These are phyloP conservation scores for Saccharomycopsis fibuligera DNA, from an alignment of 805 yeast species.

Conservation along the genomic window DNA sequence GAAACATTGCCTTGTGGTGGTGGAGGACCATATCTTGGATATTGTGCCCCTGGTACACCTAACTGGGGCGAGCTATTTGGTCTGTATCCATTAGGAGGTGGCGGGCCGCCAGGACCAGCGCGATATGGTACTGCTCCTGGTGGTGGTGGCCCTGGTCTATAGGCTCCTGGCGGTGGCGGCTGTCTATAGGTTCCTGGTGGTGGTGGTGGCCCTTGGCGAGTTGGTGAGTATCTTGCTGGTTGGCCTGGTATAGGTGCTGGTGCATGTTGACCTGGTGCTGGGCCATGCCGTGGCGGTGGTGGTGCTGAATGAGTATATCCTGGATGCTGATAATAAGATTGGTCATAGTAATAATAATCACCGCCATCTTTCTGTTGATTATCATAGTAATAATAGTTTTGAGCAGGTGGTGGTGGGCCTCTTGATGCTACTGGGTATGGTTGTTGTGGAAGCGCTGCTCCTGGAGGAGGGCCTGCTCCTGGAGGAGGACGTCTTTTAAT, in stretches of 20 bases:
- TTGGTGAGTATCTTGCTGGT: constrained; percentile 12
- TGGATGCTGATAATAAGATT: constrained; percentile 13
- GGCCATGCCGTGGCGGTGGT: constrained; percentile 19
- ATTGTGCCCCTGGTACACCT: neutral
- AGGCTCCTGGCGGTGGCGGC: constrained; percentile 17
- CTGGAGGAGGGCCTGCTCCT: constrained; percentile 14
- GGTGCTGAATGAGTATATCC: neutral
- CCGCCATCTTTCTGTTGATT: neutral
- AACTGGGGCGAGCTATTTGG: constrained; percentile 3
- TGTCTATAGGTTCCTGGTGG: constrained; percentile 4
- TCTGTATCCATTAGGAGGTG: constrained; percentile 14
- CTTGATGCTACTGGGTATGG: constrained; percentile 18
- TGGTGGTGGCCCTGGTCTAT: constrained; percentile 13
- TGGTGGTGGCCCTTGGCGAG: constrained; percentile 16
- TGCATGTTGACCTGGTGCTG: constrained; percentile 25
- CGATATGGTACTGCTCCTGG: constrained; percentile 1
- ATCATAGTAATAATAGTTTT: neutral
- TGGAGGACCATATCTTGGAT: constrained; percentile 12
- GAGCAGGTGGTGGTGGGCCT: constrained; percentile 10
- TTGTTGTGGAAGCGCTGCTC: constrained; percentile 10
- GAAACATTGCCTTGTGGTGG: constrained; percentile 7
- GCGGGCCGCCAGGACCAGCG: constrained; percentile 10
- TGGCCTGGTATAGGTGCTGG: constrained; percentile 9
- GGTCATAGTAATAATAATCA: constrained; percentile 1
- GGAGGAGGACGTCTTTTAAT: constrained; percentile 11